Base-by-base conservation (phyloP, 352 stramenopile genomes). In the Plasmopara muralis region DNA sequence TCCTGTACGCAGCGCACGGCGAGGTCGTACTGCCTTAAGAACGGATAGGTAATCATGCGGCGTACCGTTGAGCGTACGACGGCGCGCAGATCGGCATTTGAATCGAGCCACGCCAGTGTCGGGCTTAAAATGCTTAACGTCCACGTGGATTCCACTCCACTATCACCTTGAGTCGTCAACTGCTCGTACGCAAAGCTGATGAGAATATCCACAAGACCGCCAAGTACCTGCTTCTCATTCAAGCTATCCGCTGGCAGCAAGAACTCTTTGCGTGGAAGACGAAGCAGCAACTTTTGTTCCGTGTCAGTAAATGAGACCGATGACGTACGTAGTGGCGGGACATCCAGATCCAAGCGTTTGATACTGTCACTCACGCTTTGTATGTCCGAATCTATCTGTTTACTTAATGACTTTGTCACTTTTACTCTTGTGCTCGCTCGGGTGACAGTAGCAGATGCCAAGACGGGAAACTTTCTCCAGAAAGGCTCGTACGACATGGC, bases 161-260 rank as follows among this genome's bases (percentile, higher is more conserved):
- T 84, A 58, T 99, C 97, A 33, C 95, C 95, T 50, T 97, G 81
- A 2, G 90, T 98, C 10, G 86, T 96, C 29, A 98, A 68, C 43
- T 97, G 80, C 51, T 99, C 96, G 67, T 99, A 99, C 5, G 72
- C 81, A 60, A 97, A 98, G 4, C 90, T 89, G 35, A 97, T 92
- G 25, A 99, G 71, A 44, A 99, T 85, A 60, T 98, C 95, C 1
- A 92, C 66, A 6, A 99, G 73, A 16, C 85, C 89, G 40, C 87
- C 74, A 10, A 97, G 60, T n/a, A 93, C 47, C 25, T 75, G 8
- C 0, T 59, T 66, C 43, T 89, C 74, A 18, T 93, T 75, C 5
- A 63, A 49, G 41, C 82, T 89, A 0, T 51, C 68, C 18, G 66
- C 55, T 10, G 61, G 41, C 38, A 95, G 68, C 18, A 95, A 62